Evolutionary conservation across 805 yeast genomes (phyloP).

Genomic region (Ogataea siamensis): DNA sequence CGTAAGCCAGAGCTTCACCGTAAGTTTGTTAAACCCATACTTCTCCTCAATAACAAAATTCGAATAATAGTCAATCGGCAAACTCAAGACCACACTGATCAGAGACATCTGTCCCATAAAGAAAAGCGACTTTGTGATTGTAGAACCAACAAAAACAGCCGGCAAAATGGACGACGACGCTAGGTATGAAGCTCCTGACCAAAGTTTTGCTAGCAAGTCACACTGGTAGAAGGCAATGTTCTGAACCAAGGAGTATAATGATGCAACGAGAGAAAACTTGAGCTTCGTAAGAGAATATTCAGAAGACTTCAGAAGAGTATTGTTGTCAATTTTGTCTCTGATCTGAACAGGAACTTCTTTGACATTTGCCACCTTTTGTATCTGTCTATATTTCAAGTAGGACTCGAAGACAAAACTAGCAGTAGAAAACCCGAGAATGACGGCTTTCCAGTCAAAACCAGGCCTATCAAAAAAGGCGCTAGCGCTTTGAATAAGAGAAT

Average conservation of each 20-base stretch:
- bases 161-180: slow-evolving; percentile 31
- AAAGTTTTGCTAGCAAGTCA: slow-evolving; percentile 63
- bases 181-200: slow-evolving; percentile 48
- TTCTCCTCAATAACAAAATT: slow-evolving; percentile 89
- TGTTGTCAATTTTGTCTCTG: slow-evolving; percentile 62
- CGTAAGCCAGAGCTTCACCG: slow-evolving; percentile 64
- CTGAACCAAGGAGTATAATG: slow-evolving; percentile 49
- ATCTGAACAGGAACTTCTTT: slow-evolving; percentile 65
- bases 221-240: slow-evolving; percentile 56
- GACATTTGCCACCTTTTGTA: slow-evolving; percentile 52
- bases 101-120: slow-evolving; percentile 53
- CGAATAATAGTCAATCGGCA: slow-evolving; percentile 73
- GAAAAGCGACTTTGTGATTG: slow-evolving; percentile 67
- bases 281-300: slow-evolving; percentile 79
- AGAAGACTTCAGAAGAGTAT: slow-evolving; percentile 74
- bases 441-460: slow-evolving; percentile 73
- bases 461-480: slow-evolving; percentile 62
- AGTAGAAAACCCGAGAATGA: slow-evolving; percentile 70
- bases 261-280: slow-evolving; percentile 58
- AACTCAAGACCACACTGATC: slow-evolving; percentile 49
- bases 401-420: slow-evolving; percentile 76
- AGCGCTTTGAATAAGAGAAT: slow-evolving; percentile 35
- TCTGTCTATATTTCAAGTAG: slow-evolving; percentile 75
- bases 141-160: slow-evolving; percentile 43
- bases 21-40: slow-evolving; percentile 90